Evolutionary conservation across 2,329 filamentous ascomycete genomes (phyloP), one percentile per base, ranked within the genome.

Genomic region (Pseudogymnoascus pannorum): DNA sequence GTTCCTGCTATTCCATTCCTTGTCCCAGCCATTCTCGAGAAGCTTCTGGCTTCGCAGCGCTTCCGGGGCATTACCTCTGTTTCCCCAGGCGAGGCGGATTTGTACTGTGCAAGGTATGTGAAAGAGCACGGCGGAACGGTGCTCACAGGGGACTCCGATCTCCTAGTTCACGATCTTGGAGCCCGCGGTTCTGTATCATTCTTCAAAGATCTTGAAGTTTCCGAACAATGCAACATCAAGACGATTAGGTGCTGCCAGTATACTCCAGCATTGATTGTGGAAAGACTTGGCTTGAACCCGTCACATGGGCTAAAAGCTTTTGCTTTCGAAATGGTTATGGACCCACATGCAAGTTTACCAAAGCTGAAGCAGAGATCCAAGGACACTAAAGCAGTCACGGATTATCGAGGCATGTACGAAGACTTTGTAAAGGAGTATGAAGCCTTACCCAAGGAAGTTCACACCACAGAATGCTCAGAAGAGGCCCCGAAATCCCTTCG

Each of bases 111-210:
- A 2, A 75, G 79, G 12, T 79, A 85, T 60, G 79, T 89, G 5
- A 78, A 78, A n/a, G 64, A 75, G 2, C 70, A 78, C 29, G 77
- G 80, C 1, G 84, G 83, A 0, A 76, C 78, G 1, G 80, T 91
- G 12, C 74, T 97, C 5, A 95, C 91, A 0, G 87, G 85, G n/a
- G 93, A 97, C 69, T 95, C 92, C 0, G 93, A 97, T 70, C 79
- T 97, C 7, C 76, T 96, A 0, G 79, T 93, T 0, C 87, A 92
- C 70, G 81, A 91, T 62, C 78, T 93, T 7, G 87, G 86, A 0
- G 57, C 70, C 0, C 65, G 79, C 1, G 87, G 87, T 0, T 77
- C 79, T 1, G 84, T 96, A 0, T 77, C 86, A 0, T 87, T 93
- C 61, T 81, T 96, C 29, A 78, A 81, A 61, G 87, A 91, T 57